phyloP scores from a whole-genome alignment of 2,329 filamentous ascomycete genomes.

The Cryphonectria nitschkei region DNA sequence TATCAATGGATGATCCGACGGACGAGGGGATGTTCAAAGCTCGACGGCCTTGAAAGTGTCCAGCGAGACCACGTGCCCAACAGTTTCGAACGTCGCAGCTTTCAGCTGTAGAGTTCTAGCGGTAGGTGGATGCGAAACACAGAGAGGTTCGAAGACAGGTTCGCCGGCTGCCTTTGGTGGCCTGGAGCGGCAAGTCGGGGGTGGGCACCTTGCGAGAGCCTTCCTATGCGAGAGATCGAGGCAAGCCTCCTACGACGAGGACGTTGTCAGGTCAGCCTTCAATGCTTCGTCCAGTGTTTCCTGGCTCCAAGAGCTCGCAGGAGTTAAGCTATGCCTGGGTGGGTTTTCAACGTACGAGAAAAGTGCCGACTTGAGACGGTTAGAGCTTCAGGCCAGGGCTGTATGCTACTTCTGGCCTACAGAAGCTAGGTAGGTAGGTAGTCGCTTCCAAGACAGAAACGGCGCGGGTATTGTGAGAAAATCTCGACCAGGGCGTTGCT shows the following conservation, averaged over 20 bases:
- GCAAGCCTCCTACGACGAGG: constrained; percentile 8
- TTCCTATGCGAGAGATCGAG: background rate
- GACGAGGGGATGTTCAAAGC: background rate
- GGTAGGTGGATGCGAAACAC: constrained; percentile 16
- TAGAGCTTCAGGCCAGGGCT: constrained; percentile 17
- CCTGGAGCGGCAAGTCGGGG: background rate
- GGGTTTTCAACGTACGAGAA: constrained; percentile 26
- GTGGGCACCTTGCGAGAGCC: constrained; percentile 9
- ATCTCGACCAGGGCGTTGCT: background rate
- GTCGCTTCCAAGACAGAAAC: background rate
- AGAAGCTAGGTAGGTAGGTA: background rate
- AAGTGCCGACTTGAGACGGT: constrained; percentile 20
- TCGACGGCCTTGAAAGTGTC: background rate
- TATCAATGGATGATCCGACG: constrained; percentile 1
- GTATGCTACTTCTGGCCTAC: constrained; percentile 11
- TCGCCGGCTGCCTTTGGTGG: constrained; percentile 9
- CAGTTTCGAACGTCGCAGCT: background rate
- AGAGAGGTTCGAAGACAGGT: background rate
- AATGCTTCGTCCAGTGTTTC: constrained; percentile 15
- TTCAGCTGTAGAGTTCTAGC: background rate
- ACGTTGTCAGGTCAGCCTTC: constrained; percentile 20
- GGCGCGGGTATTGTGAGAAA: background rate
- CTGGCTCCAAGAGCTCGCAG: constrained; percentile 9
- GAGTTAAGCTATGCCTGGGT: constrained; percentile 20
- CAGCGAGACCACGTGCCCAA: constrained; percentile 8